Base-by-base conservation (phyloP, 2,329 filamentous ascomycete species). In the Colletotrichum liaoningense region DNA sequence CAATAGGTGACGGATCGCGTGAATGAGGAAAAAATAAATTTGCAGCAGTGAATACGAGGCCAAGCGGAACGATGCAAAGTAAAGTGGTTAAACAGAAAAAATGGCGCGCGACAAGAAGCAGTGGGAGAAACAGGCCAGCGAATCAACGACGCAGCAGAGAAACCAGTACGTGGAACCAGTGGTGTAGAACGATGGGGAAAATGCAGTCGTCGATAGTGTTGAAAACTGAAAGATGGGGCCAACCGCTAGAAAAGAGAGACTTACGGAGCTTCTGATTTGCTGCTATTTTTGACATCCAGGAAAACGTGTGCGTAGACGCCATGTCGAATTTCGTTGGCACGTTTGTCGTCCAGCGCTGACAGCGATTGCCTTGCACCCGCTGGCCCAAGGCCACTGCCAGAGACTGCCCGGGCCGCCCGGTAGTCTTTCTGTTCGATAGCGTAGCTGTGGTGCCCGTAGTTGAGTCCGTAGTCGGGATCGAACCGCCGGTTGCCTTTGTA, bases 221-320 rank as follows among this genome's bases (percentile, higher is more conserved):
- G 22, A 35, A 26, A 12, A 54, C 19, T 38, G 19, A 67, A 42
- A 60, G 64, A 49, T 49, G 42, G 65, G 42, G 69, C 42, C 2
- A 63, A 14, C 24, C 54, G 55, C 33, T 58, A 38, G 68, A 52
- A 60, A 60, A 35, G 35, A 35, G 66, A 16, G 71, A 74, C 77
- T 79, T 71, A 78, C 78, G 74, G 74, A 33, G 76, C 76, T n/a
- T 67, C 72, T 64, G 77, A 75, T 75, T 75, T 76, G 60, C 63
- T 69, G 68, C 69, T 73, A 69, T 73, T 75, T 73, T 76, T 77
- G 74, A 75, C 68, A 35, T 74, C 71, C 49, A 72, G 62, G 42
- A 74, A 74, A 57, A 72, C 71, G 56, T 74, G 68, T 46, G 74
- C 69, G 52, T 68, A 73, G 11, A 76, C 59, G 59, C 69, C 70